A percentile compares a stretch with the other conserved stretches of the same genome.
Conservation (phyloP, 805 yeast genomes). For the Saccharomycopsis sp. region DNA sequence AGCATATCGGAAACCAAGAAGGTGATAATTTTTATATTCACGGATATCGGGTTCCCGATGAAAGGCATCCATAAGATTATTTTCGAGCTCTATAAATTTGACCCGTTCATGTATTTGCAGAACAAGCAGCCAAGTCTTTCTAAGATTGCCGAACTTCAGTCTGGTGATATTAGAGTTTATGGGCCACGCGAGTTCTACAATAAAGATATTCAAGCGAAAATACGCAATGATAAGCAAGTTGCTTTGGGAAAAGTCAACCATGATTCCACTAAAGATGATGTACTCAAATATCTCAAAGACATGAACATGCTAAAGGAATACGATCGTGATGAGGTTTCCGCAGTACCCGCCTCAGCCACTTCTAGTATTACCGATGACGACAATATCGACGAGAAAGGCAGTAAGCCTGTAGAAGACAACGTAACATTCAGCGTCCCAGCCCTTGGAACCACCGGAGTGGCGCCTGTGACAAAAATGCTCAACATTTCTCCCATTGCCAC, state of each 20-base stretch:
- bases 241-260: slow-evolving; percentile 1
- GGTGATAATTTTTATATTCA: not conserved
- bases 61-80: not conserved
- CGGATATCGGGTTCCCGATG: not conserved
- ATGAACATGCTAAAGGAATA: not conserved
- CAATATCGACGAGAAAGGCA: not conserved
- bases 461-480: not conserved
- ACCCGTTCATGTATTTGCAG: not conserved
- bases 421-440: too few species aligned
- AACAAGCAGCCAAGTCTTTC: slow-evolving; percentile 4
- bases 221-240: slow-evolving; percentile 3
- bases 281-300: not conserved
- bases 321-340: not conserved
- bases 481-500: not conserved
- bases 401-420: too few species aligned
- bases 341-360: not conserved
- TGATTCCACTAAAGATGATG: not conserved
- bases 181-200: slow-evolving; percentile 20
- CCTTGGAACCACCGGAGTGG: not conserved
- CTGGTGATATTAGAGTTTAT: slow-evolving; percentile 16
- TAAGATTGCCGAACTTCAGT: slow-evolving; percentile 6
- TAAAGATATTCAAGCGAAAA: slow-evolving; percentile 9
- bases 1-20: not conserved
- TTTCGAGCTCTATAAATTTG: slow-evolving; percentile 3
- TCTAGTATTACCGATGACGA: not conserved